Conservation (phyloP, 129 eudicot species). For the Artemisia tridentata region DNA sequence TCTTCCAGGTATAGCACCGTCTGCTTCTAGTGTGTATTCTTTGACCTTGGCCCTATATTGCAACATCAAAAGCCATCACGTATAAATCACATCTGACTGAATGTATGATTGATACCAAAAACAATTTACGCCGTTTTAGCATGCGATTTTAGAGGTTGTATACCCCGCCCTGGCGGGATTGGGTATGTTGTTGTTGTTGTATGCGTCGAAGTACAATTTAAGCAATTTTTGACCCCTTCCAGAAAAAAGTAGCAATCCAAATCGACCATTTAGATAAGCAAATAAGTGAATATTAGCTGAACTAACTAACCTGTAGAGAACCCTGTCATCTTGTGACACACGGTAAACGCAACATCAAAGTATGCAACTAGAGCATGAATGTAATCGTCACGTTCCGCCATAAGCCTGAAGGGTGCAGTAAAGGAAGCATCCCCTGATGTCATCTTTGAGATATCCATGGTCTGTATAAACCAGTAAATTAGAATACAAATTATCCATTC, state of each 20-base stretch:
- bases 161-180: too few relatives aligned
- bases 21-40: slow-evolving; percentile 92
- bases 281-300: background rate
- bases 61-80: background rate
- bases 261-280: too few relatives aligned
- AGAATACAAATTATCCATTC: background rate
- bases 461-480: slow-evolving; percentile 45
- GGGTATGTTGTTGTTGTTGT: too few relatives aligned
- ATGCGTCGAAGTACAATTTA: too few relatives aligned
- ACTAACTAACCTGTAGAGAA: slow-evolving; percentile 93
- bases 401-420: slow-evolving; percentile 88
- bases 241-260: too few relatives aligned
- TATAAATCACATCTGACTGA: background rate
- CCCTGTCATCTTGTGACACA: slow-evolving; percentile 78
- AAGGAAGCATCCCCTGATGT: slow-evolving; percentile 92
- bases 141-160: too few relatives aligned
- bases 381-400: slow-evolving; percentile 79
- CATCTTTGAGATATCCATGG: slow-evolving; percentile 98
- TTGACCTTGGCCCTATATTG: slow-evolving; percentile 78
- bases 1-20: slow-evolving; percentile 92
- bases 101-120: background rate
- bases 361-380: slow-evolving; percentile 90
- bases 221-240: too few relatives aligned
- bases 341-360: slow-evolving; percentile 79
- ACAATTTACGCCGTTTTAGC: too few relatives aligned